Evolutionary conservation across 345 rosid genomes (phyloP).

Genomic region (Xanthoceras sorbifolium): DNA sequence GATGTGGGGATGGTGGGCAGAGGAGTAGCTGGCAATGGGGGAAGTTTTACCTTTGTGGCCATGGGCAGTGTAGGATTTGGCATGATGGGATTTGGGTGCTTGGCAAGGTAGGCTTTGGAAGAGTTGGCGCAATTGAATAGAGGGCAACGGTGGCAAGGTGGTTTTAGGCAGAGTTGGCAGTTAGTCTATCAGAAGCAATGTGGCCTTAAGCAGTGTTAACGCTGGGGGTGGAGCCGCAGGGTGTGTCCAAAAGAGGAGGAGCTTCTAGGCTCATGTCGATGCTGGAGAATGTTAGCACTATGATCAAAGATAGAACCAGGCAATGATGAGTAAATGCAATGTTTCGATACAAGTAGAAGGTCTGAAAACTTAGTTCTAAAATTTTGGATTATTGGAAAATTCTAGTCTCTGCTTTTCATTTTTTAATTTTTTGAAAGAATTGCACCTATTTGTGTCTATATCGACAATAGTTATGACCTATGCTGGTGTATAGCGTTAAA

Average conservation of each 20-base stretch:
- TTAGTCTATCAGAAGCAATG: neutral
- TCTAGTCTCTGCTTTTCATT: neutral
- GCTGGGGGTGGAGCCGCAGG: neutral
- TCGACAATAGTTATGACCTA: too few relatives aligned
- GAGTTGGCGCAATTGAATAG: slow-evolving; percentile 18
- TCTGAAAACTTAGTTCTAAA: too few relatives aligned
- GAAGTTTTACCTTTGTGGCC: too few relatives aligned
- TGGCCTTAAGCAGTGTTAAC: neutral
- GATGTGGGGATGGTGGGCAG: too few relatives aligned
- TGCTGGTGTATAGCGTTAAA: too few relatives aligned
- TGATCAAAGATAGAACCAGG: neutral
- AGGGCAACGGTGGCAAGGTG: slow-evolving; percentile 22
- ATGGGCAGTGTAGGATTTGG: neutral
- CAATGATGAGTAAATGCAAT: slow-evolving; percentile 1
- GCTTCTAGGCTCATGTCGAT: too few relatives aligned
- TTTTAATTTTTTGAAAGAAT: too few relatives aligned
- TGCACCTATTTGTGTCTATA: too few relatives aligned
- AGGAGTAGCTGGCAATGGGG: neutral
- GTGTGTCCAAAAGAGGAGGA: slow-evolving; percentile 6
- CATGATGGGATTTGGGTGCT: neutral
- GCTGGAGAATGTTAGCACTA: neutral
- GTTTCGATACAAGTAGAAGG: neutral
- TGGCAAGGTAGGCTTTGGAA: neutral
- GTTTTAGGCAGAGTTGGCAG: neutral
- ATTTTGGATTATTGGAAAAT: neutral